A percentile compares a stretch with the other conserved stretches of the same genome.
Evolutionary conservation across 2,329 filamentous ascomycete genomes (phyloP).

Genomic region (Ophiosphaerella narmari): DNA sequence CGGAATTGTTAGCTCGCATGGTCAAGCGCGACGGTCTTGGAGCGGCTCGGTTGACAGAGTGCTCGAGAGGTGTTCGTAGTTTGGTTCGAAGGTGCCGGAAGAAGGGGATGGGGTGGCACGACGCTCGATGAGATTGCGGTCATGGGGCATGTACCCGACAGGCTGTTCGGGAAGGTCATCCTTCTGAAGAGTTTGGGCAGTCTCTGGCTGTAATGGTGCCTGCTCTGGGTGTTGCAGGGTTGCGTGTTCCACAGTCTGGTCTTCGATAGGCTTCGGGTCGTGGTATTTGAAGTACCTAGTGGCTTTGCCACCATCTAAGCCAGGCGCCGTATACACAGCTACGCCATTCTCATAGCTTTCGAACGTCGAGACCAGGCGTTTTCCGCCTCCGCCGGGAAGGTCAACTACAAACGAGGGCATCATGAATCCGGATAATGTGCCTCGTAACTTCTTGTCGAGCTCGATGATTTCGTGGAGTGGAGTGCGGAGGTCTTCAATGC

Average conservation of each 20-base stretch:
- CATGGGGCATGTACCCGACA: too few relatives aligned
- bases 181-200: too few relatives aligned
- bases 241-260: not conserved
- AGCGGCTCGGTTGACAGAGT: too few relatives aligned
- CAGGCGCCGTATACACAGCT: conserved; percentile 62
- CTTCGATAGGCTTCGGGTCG: conserved; percentile 51
- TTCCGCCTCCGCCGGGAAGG: conserved; percentile 66
- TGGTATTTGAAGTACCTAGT: conserved; percentile 59
- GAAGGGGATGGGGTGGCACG: too few relatives aligned
- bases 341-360: conserved; percentile 62
- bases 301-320: conserved; percentile 51
- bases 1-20: too few relatives aligned
- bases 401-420: conserved; percentile 68
- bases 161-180: too few relatives aligned
- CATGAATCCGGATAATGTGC: conserved; percentile 65
- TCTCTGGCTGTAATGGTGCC: too few relatives aligned
- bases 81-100: too few relatives aligned
- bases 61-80: too few relatives aligned
- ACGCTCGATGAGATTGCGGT: too few relatives aligned
- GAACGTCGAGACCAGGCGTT: conserved; percentile 61
- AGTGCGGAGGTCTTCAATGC: conserved; percentile 66
- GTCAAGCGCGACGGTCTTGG: too few relatives aligned
- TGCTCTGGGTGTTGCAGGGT: too few relatives aligned
- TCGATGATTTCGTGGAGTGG: conserved; percentile 63
- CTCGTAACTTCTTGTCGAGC: conserved; percentile 62